Evolutionary conservation across 1,284 basidiomycete genomes (phyloP), one percentile per base, ranked within the genome.

Genomic region (Schizopora paradoxa): DNA sequence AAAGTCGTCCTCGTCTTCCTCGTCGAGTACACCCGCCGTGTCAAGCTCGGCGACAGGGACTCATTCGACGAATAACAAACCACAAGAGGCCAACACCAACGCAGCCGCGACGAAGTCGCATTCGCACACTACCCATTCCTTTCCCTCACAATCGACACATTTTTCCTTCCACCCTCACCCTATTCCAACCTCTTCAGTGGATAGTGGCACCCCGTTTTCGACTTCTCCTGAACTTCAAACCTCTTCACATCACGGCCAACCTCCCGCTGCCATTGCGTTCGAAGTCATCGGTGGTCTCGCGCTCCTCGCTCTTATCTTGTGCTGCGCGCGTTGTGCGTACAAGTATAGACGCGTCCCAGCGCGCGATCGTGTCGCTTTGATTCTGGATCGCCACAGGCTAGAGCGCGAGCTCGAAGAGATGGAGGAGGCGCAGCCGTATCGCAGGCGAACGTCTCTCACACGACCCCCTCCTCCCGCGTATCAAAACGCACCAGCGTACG

Each of bases 381-480:
- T 70, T 23, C 52, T 74, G 14, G 62, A 66, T 32, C 63, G 76
- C 35, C 67, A 76, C 52, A 64, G 66, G 26, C 62, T 80, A n/a
- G 67, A 77, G 43, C 59, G 64, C 39, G 77, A 79, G 59, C 66
- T 79, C 57, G 69, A 67, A 49, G 69, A 75, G 55, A 55, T 69
- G 41, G 66, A 58, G 53, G 37, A 42, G 32, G 32, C 37, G n/a
- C 43, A 26, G 22, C 16, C 28, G 32, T 18, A 6, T 23, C 21
- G 27, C 32, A n/a, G 14, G 18, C 23, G 13, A 35, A 19, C 13
- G 37, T 8, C 16, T 25, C 10, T 35, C 40, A 13, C 16, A 18
- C 13, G 44, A 13, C 33, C 25, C 13, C 44, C 44, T 1, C 44
- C 48, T 18, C 48, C 48, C 11, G 33, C 48, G 3, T 50, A 50